Evolutionary conservation across 208 protist genomes (phyloP).

Genomic region (Trypanosoma melophagium): DNA sequence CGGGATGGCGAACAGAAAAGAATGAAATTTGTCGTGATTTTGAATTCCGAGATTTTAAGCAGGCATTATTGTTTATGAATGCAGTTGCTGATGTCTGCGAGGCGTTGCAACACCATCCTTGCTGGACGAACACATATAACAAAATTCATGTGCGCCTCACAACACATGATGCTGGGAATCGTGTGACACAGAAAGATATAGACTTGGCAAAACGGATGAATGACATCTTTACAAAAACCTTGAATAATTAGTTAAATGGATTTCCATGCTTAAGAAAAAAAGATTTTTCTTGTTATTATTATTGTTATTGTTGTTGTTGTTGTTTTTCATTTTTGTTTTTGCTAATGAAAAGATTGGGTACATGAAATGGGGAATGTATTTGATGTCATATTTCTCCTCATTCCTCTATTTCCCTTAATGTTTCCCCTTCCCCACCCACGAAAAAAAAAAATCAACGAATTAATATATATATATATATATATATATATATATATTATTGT

Average conservation of each 20-base stretch:
- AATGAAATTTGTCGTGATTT: conserved; percentile 64
- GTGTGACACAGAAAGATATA: conserved; percentile 80
- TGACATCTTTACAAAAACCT: conserved; percentile 28
- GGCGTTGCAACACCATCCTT: conserved; percentile 92
- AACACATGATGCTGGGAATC: conserved; percentile 93
- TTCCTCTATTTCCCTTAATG: no score
- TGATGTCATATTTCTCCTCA: no score
- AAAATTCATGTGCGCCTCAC: conserved; percentile 88
- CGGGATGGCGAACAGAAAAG: conserved; percentile 63
- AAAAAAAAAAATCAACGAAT: no score
- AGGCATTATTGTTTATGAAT: conserved; percentile 92
- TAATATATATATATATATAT: no score
- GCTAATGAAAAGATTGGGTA: no score
- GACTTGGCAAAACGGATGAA: conserved; percentile 71
- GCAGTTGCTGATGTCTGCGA: conserved; percentile 79
- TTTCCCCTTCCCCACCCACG: no score
- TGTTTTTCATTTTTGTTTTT: no score
- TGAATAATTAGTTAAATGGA: neutral
- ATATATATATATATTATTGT: no score
- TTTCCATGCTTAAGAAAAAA: neutral
- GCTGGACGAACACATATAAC: conserved; percentile 96
- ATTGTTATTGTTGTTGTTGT: neutral
- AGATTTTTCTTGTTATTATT: neutral
- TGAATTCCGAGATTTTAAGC: conserved; percentile 85
- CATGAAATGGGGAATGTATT: no score